Percentiles rank a stretch among this genome's conserved stretches.
phyloP scores from a whole-genome alignment of 139 green algal genomes.

The Nannochloris sp. region DNA sequence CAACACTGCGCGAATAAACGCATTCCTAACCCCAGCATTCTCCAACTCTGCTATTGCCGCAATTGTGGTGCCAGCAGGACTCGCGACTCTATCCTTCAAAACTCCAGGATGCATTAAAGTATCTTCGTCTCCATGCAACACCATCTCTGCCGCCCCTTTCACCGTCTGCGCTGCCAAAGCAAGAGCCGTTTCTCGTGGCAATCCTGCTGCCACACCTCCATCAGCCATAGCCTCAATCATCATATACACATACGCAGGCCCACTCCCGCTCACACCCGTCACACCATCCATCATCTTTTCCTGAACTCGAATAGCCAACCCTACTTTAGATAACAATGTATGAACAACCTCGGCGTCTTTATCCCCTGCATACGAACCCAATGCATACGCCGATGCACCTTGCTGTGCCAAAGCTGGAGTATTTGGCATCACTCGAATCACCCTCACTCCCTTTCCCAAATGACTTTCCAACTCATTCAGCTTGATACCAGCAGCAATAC shows the following conservation, averaged over 20 bases:
- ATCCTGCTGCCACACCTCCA: slow-evolving; percentile 57
- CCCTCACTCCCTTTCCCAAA: slow-evolving; percentile 11
- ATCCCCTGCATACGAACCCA: slow-evolving; percentile 23
- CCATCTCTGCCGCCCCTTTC: slow-evolving; percentile 44
- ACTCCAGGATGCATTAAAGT: slow-evolving; percentile 40
- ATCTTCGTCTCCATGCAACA: slow-evolving; percentile 7
- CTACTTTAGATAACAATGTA: slow-evolving; percentile 39
- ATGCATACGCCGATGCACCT: slow-evolving; percentile 24
- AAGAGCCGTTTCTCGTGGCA: slow-evolving; percentile 60
- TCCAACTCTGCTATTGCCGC: slow-evolving; percentile 59
- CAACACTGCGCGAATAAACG: slow-evolving; percentile 60
- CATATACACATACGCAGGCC: slow-evolving; percentile 88
- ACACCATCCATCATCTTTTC: slow-evolving; percentile 84
- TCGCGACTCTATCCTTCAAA: slow-evolving; percentile 65
- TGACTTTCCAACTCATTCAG: slow-evolving; percentile 32
- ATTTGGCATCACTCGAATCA: slow-evolving; percentile 79
- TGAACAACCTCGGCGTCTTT: slow-evolving; percentile 51
- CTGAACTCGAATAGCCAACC: slow-evolving; percentile 33
- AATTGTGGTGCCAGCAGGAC: slow-evolving; percentile 47
- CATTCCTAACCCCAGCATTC: slow-evolving; percentile 36
- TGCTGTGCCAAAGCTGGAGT: slow-evolving; percentile 83
- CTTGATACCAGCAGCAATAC: slow-evolving; percentile 85
- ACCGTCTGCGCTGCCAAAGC: slow-evolving; percentile 67
- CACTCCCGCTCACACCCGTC: slow-evolving; percentile 79
- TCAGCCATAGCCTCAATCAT: slow-evolving; percentile 68